Evolutionary conservation across 352 stramenopile genomes (phyloP).

Genomic region (Phytophthora sp.): DNA sequence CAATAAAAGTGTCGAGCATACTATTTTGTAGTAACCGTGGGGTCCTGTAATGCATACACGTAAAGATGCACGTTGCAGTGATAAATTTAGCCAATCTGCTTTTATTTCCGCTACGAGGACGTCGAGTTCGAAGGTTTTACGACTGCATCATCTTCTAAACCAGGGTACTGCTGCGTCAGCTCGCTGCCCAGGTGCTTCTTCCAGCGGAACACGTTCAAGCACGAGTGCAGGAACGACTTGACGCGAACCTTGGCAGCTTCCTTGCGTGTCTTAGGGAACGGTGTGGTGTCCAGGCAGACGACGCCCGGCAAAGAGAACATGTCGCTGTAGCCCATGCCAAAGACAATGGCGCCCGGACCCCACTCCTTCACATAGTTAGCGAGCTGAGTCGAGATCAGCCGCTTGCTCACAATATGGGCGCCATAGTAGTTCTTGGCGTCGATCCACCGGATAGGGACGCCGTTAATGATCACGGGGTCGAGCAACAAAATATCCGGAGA

Average conservation of each 20-base stretch:
- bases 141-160: constrained; percentile 10
- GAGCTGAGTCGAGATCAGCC: constrained; percentile 81
- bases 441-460: constrained; percentile 86
- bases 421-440: constrained; percentile 91
- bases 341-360: constrained; percentile 84
- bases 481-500: constrained; percentile 84
- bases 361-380: constrained; percentile 88
- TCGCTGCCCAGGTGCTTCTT: constrained; percentile 82
- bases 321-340: constrained; percentile 88
- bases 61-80: too few relatives aligned
- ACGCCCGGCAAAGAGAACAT: constrained; percentile 86
- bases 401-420: constrained; percentile 89
- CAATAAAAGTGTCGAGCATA: too few relatives aligned
- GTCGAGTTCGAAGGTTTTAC: constrained; percentile 10
- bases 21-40: too few relatives aligned
- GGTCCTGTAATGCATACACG: too few relatives aligned
- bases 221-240: constrained; percentile 79
- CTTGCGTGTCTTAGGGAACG: constrained; percentile 78
- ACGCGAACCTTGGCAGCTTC: constrained; percentile 74
- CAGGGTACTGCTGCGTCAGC: constrained; percentile 74
- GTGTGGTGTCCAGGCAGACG: constrained; percentile 83
- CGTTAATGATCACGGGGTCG: constrained; percentile 85
- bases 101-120: constrained; percentile 2
- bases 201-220: constrained; percentile 73
- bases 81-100: constrained; percentile 8